Base-by-base conservation (phyloP, 2,329 filamentous ascomycete genomes). In the Penicillium sp. region DNA sequence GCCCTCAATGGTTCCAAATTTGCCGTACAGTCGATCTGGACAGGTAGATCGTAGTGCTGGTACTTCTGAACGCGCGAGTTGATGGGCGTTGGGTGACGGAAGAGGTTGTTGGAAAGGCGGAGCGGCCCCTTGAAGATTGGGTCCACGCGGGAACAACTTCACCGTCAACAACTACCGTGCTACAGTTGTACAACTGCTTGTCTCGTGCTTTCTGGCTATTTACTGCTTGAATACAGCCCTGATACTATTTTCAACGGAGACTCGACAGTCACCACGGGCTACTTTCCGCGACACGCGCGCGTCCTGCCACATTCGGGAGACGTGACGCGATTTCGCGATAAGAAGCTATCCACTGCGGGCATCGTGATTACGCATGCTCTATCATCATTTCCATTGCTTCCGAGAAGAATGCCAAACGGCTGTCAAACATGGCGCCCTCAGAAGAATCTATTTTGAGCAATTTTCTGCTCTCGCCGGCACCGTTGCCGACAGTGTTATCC, bases 381-480 rank as follows among this genome's bases (percentile, higher is more conserved):
- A 35, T 18, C 35, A 22, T 8, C 33, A 36, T 4, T 8, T 9
- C 18, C 33, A 9, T 35, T 9, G 4, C 16, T 5, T 39, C 46
- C 16, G 4, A 5, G 38, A 39, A 28, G 30, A 16, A 38, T 11
- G 28, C 24, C 6, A 16, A 16, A 9, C 11, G n/a, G 22, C 20
- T 16, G 38, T 30, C 44, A 48, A 76, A 56, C 54, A 90, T 91
- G 87, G 77, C 88, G 3, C 85, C 87, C 8, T 86, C 85, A 40
- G 91, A 95, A 74, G 78, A 82, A 50, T 81, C 84, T 25, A 88
- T 95, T 58, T 81, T 95, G 46, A 79, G 80, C 64, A 86, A 87
- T 71, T 95, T 92, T 69, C 83, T 95, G 52, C 81, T 95, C 31
- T 79, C 86, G 27, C 88, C 90, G 11, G 86, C 90, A 7, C 81